Evolutionary conservation across 345 rosid species (phyloP).

Genomic region (Salix viminalis): DNA sequence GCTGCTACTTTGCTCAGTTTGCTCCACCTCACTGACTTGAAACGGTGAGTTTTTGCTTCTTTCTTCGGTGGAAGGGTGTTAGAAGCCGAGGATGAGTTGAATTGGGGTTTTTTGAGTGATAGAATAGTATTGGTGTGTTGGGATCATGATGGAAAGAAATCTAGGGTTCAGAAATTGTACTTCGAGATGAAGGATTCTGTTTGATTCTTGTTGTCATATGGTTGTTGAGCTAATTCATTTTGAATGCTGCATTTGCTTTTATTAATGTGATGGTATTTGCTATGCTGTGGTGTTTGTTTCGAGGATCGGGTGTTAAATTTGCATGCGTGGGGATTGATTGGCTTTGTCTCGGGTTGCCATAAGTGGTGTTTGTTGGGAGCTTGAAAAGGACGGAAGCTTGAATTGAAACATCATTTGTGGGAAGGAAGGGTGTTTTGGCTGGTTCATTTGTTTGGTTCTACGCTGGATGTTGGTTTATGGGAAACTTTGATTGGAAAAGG

Average conservation of each 20-base stretch:
- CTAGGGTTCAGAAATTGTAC: conserved; percentile 33
- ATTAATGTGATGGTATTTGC: neutral
- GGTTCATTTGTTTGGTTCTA: neutral
- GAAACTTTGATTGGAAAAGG: conserved; percentile 12
- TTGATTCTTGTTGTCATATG: conserved; percentile 5
- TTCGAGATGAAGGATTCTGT: neutral
- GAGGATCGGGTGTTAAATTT: conserved; percentile 4
- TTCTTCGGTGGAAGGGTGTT: conserved; percentile 1
- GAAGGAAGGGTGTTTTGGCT: neutral
- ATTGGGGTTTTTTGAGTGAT: conserved; percentile 22
- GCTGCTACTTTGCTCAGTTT: neutral
- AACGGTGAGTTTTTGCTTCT: conserved; percentile 17
- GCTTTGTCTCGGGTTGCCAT: neutral
- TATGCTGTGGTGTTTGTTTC: neutral
- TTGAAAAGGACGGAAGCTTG: neutral
- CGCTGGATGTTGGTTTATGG: conserved; percentile 16
- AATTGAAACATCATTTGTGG: neutral
- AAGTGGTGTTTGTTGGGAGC: conserved; percentile 5
- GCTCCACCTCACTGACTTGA: neutral
- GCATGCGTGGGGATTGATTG: neutral
- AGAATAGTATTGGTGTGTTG: conserved; percentile 12
- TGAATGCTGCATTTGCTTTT: conserved; percentile 15
- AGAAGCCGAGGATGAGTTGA: conserved; percentile 22
- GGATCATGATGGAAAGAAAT: conserved; percentile 19
- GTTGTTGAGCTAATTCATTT: conserved; percentile 8